phyloP scores from a whole-genome alignment of 169 alveolate genomes.

The Fabrea salina region DNA sequence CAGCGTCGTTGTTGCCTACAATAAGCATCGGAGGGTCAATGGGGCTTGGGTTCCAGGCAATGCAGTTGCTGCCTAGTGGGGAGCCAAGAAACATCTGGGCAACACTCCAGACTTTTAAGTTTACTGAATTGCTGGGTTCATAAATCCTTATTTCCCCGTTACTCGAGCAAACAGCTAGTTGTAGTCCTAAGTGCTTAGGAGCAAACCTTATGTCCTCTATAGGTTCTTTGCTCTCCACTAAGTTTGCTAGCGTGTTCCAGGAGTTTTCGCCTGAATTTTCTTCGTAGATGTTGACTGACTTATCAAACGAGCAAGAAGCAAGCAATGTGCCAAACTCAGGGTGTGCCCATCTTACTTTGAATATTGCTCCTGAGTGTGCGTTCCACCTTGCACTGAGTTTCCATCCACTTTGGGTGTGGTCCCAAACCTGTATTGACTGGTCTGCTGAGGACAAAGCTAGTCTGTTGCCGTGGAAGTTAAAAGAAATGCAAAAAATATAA shows the following conservation, averaged over 20 bases:
- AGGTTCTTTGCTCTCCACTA: slow-evolving; percentile 37
- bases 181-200: slow-evolving; percentile 43
- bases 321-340: slow-evolving; percentile 71
- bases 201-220: slow-evolving; percentile 52
- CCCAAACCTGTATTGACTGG: slow-evolving; percentile 48
- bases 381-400: slow-evolving; percentile 28
- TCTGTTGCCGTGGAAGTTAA: slow-evolving; percentile 45
- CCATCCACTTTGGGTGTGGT: slow-evolving; percentile 25
- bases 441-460: slow-evolving; percentile 48
- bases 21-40: slow-evolving; percentile 41
- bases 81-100: slow-evolving; percentile 27
- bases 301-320: slow-evolving; percentile 75
- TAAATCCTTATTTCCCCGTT: slow-evolving; percentile 42
- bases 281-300: slow-evolving; percentile 54
- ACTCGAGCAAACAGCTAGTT: slow-evolving; percentile 41
- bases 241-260: slow-evolving; percentile 33
- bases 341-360: slow-evolving; percentile 73
- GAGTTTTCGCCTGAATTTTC: slow-evolving; percentile 39
- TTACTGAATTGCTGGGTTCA: slow-evolving; percentile 35
- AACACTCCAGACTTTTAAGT: slow-evolving; percentile 37
- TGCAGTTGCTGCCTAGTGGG: slow-evolving; percentile 40
- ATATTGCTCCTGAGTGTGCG: not conserved
- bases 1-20: slow-evolving; percentile 38
- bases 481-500: slow-evolving; percentile 39
- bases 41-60: slow-evolving; percentile 44